A percentile compares a stretch with the other conserved stretches of the same genome.
These are phyloP conservation scores for Lignosus rhinocerotis DNA, from an alignment of 1,284 basidiomycete genomes.

Conservation along the genomic window DNA sequence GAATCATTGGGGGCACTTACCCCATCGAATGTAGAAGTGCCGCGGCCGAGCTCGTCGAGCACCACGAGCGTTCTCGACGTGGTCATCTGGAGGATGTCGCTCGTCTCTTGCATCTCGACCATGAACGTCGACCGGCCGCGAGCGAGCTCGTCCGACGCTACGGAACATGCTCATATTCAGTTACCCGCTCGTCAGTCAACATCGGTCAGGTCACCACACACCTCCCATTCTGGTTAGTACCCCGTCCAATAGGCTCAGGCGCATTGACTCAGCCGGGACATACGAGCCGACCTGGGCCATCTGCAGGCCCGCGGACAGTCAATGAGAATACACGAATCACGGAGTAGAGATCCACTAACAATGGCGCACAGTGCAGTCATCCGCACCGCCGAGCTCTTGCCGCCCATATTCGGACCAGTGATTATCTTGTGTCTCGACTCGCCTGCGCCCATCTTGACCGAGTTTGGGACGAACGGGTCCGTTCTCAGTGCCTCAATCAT, in stretches of 20 bases:
- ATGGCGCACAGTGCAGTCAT: slow-evolving; percentile 76
- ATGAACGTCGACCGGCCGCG: slow-evolving; percentile 91
- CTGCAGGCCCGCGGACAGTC: slow-evolving; percentile 7
- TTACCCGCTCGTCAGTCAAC: background rate
- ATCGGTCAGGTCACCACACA: slow-evolving; percentile 29
- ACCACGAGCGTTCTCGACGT: slow-evolving; percentile 80
- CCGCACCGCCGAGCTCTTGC: slow-evolving; percentile 76
- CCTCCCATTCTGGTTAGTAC: slow-evolving; percentile 88
- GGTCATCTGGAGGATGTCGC: slow-evolving; percentile 80
- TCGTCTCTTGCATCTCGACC: slow-evolving; percentile 95
- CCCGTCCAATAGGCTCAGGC: slow-evolving; percentile 78
- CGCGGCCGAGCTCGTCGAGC: slow-evolving; percentile 83
- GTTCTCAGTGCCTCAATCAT: slow-evolving; percentile 78
- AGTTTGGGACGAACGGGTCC: slow-evolving; percentile 83
- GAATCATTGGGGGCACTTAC: slow-evolving; percentile 41
- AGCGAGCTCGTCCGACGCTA: slow-evolving; percentile 85
- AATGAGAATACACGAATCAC: background rate
- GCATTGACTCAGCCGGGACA: slow-evolving; percentile 74
- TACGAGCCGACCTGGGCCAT: slow-evolving; percentile 64
- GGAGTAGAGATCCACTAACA: slow-evolving; percentile 37
- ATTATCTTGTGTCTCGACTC: slow-evolving; percentile 71
- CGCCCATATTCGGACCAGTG: slow-evolving; percentile 82
- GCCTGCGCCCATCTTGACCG: slow-evolving; percentile 54
- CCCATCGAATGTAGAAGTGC: slow-evolving; percentile 85
- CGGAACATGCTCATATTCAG: background rate